Base-by-base conservation (phyloP, 257 asterid genomes). In the Nicotiana undulata region DNA sequence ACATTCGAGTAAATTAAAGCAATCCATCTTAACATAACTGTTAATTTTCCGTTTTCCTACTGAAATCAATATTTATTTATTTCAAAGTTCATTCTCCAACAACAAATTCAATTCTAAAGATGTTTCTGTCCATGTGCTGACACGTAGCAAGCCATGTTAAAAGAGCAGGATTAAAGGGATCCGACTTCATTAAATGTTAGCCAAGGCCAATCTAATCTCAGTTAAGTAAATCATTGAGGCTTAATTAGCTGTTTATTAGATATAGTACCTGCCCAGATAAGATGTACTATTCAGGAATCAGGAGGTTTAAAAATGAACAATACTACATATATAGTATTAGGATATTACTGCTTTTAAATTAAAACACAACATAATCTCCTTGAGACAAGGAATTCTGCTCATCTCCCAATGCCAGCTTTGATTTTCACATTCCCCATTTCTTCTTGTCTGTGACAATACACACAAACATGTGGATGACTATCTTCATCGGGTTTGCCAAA, bases 371-470 rank as follows among this genome's bases (percentile, higher is more conserved):
- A 79, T 82, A 89, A 87, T 85, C 91, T 86, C 96, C 97, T 82
- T 82, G 90, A 89, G 94, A 91, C 93, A 87, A 83, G 94, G 94
- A 89, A 90, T 81, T 88, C 79, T 46, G 78, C 88, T 81, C 92
- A 75, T 79, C 84, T 85, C 85, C 91, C 96, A 63, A 85, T 85
- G 92, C 91, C 91, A 89, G 87, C 92, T 88, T 91, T 84, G 87
- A 82, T 85, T 87, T 88, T 81, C 85, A 81, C 90, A 84, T 82
- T 75, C 44, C 77, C 83, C 78, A 79, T 77, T 63, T 58, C 17
- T 79, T 66, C 51, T 40, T 26, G 51, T 56, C 40, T 34, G 63
- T 40, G 20, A 63, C 44, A 81, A 77, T 60, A 77, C 76, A 77
- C 18, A 77, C 63, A 67, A 68, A 78, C 89, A 86, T 68, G 84